Base-by-base conservation (phyloP, 805 yeast genomes). In the Starmerella stellata region DNA sequence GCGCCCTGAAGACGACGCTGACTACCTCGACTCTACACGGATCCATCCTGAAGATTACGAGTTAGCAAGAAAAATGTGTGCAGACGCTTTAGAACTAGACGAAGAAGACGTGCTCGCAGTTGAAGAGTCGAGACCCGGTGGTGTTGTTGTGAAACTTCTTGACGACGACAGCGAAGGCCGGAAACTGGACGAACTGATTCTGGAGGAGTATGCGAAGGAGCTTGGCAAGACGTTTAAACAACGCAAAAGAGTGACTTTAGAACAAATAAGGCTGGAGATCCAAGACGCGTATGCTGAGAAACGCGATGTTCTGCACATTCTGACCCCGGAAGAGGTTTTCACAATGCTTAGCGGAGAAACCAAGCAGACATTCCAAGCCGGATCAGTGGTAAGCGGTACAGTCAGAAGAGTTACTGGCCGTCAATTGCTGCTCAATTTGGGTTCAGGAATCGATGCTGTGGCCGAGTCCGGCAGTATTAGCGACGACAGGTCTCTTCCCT, bases 31-130 rank as follows among this genome's bases (percentile, higher is more conserved):
- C 57, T 85, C 90, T 37, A 90, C 98, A 0, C 72, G 98, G 61
- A 83, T 90, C 35, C 99, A 90, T 52, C 96, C 96, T 5, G 96
- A 90, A 59, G 99, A 90, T 60, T 90, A 90, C 56, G 93, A 81
- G 46, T 66, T 90, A 49, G 96, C 95, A 3, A 72, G 90, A 37
- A 90, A 90, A 57, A 90, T 90, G 85, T 96, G 95, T 5, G 90
- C 94, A 1, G 98, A 90, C 63, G 96, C 98, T 2, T 67, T 90
- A 47, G 98, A 87, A 55, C 69, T 85, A 46, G 95, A 83, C 51
- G 98, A 92, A 52, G 96, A 87, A 57, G 94, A 83, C 47, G 66
- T 80, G 52, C 77, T 75, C 2, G 85, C 77, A 40, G 57, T 76
- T 35, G 85, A 81, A 53, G 77, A 74, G 44, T 78, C 77, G 43